These are phyloP conservation scores for Amaranthus cruentus DNA, from an alignment of 148 eudicot species.

Conservation along the genomic window DNA sequence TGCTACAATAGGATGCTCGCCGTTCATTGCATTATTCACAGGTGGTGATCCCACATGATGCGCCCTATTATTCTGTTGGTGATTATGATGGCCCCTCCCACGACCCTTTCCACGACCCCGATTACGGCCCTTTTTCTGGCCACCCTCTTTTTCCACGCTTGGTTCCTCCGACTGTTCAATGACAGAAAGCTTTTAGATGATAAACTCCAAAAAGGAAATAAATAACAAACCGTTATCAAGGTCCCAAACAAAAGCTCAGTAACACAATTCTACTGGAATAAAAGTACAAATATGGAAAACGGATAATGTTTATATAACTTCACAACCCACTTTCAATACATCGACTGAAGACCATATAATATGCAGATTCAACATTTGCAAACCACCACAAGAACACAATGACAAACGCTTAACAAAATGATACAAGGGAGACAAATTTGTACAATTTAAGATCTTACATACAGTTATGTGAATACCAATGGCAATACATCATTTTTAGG, in stretches of 20 bases:
- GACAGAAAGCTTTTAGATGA: neutral
- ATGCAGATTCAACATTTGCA: neutral
- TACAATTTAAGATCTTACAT: no score
- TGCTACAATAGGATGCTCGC: conserved; percentile 40
- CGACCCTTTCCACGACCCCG: conserved; percentile 64
- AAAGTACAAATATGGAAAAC: neutral
- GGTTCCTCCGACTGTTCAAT: conserved; percentile 61
- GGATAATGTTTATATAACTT: neutral
- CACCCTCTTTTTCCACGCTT: conserved; percentile 47
- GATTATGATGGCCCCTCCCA: conserved; percentile 48
- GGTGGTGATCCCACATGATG: conserved; percentile 39
- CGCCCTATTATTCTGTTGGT: conserved; percentile 39
- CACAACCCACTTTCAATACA: no score
- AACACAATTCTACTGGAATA: neutral
- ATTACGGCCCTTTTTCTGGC: conserved; percentile 60
- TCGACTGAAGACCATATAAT: no score
- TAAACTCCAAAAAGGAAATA: neutral
- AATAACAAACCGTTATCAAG: neutral
- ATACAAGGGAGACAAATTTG: no score
- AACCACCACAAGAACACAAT: no score
- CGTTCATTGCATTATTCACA: conserved; percentile 22
- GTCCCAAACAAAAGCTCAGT: no score
- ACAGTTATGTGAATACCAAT: no score
- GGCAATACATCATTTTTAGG: no score
- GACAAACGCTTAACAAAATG: no score